These are phyloP conservation scores for Phoma sp. DNA, from an alignment of 2,329 filamentous ascomycete species.

Conservation along the genomic window DNA sequence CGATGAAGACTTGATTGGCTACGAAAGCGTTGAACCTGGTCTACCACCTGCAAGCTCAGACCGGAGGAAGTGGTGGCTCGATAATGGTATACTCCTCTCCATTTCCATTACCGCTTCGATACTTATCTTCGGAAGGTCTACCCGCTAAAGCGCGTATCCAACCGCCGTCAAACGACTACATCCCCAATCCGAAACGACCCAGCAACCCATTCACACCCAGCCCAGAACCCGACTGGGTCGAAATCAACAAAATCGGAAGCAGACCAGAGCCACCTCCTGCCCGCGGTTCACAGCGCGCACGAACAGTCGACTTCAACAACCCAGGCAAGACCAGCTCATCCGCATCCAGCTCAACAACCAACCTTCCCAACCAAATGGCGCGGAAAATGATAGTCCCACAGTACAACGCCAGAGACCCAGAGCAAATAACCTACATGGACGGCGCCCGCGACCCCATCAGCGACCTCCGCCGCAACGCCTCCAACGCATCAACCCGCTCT, in stretches of 20 bases:
- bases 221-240: constrained; percentile 85
- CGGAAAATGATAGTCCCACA: constrained; percentile 44
- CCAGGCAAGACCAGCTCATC: constrained; percentile 19
- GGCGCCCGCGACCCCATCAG: constrained; percentile 25
- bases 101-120: constrained; percentile 30
- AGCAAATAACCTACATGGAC: constrained; percentile 33
- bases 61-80: constrained; percentile 70
- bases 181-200: constrained; percentile 75
- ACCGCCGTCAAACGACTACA: constrained; percentile 68
- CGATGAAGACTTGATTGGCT: constrained; percentile 82
- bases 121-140: constrained; percentile 59
- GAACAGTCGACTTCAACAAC: constrained; percentile 41
- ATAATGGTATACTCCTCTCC: constrained; percentile 67
- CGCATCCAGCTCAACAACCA: constrained; percentile 28
- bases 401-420: constrained; percentile 32
- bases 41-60: constrained; percentile 70
- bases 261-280: constrained; percentile 44
- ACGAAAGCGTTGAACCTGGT: constrained; percentile 83
- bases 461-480: constrained; percentile 33
- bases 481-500: constrained; percentile 41
- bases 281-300: constrained; percentile 38
- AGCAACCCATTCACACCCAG: constrained; percentile 82
- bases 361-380: constrained; percentile 28
- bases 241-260: constrained; percentile 43
- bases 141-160: constrained; percentile 76